Conservation (phyloP, 2,329 filamentous ascomycete species). For the Aureobasidium sp. region DNA sequence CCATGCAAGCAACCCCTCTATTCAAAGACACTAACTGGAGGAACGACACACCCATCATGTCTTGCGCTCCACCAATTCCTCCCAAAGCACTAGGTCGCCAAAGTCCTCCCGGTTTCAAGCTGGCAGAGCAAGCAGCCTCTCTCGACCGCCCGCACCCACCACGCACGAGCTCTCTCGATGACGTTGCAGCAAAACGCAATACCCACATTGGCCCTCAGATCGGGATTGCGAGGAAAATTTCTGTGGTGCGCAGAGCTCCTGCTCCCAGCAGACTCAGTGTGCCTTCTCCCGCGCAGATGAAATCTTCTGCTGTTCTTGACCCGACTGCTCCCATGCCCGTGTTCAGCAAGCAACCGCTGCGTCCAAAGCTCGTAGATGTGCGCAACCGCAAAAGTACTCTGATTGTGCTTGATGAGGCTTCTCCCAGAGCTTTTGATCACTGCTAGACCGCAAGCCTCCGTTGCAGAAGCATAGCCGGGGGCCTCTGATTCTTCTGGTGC, state of each 20-base stretch:
- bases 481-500: not conserved
- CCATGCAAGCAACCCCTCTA: constrained; percentile 1
- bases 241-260: constrained; percentile 17
- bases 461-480: not conserved
- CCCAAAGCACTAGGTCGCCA: constrained; percentile 11
- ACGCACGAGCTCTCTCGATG: constrained; percentile 10
- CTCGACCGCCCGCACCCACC: not conserved
- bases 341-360: constrained; percentile 24
- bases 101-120: constrained; percentile 1
- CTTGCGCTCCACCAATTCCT: not conserved
- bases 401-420: constrained; percentile 23
- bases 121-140: not conserved
- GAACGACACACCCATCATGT: not conserved
- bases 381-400: constrained; percentile 28
- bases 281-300: not conserved
- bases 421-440: not conserved
- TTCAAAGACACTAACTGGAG: constrained; percentile 7
- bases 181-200: not conserved
- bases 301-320: not conserved
- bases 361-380: constrained; percentile 28
- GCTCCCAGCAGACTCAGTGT: not conserved
- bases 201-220: constrained; percentile 20
- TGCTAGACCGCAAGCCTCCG: not conserved
- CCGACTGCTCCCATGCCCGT: constrained; percentile 16
- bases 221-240: constrained; percentile 25